Evolutionary conservation across 108 stramenopile species (phyloP).

Genomic region (Pelagomonas calceolata): DNA sequence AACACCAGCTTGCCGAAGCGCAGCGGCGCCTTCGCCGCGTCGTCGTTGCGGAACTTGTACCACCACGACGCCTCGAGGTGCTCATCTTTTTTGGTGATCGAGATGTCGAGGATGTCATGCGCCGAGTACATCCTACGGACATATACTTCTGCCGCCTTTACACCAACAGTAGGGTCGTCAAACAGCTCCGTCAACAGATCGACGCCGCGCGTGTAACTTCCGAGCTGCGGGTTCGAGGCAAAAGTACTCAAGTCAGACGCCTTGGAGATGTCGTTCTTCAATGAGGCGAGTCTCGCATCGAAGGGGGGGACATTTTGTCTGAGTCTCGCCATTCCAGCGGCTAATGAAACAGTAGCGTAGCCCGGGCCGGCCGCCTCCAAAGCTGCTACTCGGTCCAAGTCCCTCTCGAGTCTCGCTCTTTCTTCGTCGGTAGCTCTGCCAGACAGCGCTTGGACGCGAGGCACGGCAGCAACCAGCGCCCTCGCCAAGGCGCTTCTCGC

Average conservation of each 20-base stretch:
- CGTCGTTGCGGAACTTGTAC: neutral
- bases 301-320: constrained; percentile 59
- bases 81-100: constrained; percentile 18
- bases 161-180: constrained; percentile 51
- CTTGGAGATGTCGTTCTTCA: neutral
- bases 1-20: constrained; percentile 47
- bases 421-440: neutral
- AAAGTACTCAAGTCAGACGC: constrained; percentile 6
- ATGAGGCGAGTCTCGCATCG: constrained; percentile 45
- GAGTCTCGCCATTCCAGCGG: neutral
- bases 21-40: constrained; percentile 15
- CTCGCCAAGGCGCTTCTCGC: constrained; percentile 40
- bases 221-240: constrained; percentile 10
- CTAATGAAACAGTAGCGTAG: constrained; percentile 7
- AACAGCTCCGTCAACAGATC: constrained; percentile 81
- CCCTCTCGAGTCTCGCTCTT: neutral
- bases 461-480: constrained; percentile 46
- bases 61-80: neutral
- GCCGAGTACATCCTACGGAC: constrained; percentile 88
- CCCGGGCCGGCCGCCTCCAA: constrained; percentile 2
- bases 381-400: constrained; percentile 41
- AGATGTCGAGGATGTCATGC: constrained; percentile 58
- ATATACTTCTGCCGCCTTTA: constrained; percentile 69
- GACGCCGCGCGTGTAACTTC: constrained; percentile 45
- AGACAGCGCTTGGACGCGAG: neutral